Base-by-base conservation (phyloP, 139 green algal species). In the Picochlorum sp. region DNA sequence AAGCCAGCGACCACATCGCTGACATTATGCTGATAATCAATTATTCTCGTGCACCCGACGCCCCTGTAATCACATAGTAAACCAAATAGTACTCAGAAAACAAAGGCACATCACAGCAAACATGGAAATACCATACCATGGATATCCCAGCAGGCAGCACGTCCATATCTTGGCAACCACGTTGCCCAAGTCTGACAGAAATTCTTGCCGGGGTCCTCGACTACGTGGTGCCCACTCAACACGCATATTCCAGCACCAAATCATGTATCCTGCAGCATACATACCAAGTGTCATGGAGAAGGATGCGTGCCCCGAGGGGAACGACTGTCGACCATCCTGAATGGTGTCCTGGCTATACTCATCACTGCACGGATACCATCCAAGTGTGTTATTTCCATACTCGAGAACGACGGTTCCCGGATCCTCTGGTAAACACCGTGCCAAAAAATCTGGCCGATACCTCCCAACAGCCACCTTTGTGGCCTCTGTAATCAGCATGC, bases 231-330 rank as follows among this genome's bases (percentile, higher is more conserved):
- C 14, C 37, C 31, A 41, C 6, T 34, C 24, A 15, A 49, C 21
- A 21, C 71, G 65, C 71, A 71, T 73, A 61, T 77, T 51, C 30
- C 31, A 73, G 44, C 68, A 71, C 71, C 71, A 77, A 37, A 77
- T 73, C 20, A 73, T 49, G 52, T 77, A 77, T 28, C 20, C 65
- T 21, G 31, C 62, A 41, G 71, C 65, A 55, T 77, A 77, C 21
- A 65, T 47, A 2, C 47, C 30, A 15, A 77, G 50, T 44, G 60
- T 72, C 28, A 77, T 73, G 18, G 31, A 57, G 28, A 63, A 50
- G 9, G 64, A 63, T 34, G 71, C 50, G 21, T 77, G 71, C 45
- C 65, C 65, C 55, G 70, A 74, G 4, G 68, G 68, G 34, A 66
- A 66, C 5, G 60, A 66, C 41, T 38, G 14, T 8, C 37, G 34